A percentile compares a stretch with the other conserved stretches of the same genome.
phyloP scores from a whole-genome alignment of 768 basidiomycete species.

The Mycena floridula region DNA sequence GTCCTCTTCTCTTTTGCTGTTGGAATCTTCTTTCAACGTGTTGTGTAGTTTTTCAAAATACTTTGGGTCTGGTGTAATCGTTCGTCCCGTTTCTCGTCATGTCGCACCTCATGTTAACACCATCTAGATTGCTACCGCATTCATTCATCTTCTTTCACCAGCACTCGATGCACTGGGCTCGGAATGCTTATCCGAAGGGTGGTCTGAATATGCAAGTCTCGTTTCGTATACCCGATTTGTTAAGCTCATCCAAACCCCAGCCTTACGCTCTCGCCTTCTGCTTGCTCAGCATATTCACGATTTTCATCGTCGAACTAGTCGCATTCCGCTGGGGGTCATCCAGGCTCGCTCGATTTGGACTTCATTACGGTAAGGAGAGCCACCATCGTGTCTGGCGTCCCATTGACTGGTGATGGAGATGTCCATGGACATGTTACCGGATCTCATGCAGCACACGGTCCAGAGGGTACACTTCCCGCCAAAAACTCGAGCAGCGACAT shows the following conservation, averaged over 20 bases:
- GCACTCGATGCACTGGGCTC: conserved; percentile 67
- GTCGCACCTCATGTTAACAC: conserved; percentile 5
- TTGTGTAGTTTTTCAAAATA: conserved; percentile 70
- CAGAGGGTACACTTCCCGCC: conserved; percentile 32
- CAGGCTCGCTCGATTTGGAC: conserved; percentile 62
- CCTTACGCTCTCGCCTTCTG: conserved; percentile 80
- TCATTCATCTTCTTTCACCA: conserved; percentile 77
- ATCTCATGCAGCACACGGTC: conserved; percentile 64
- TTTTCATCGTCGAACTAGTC: conserved; percentile 81
- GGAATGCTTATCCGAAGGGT: conserved; percentile 61
- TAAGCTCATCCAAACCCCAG: conserved; percentile 30
- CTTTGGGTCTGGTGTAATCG: conserved; percentile 86
- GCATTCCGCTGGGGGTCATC: conserved; percentile 85
- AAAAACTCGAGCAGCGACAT: conserved; percentile 9
- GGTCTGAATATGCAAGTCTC: conserved; percentile 67
- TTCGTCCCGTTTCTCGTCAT: conserved; percentile 25
- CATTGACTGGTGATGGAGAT: conserved; percentile 30
- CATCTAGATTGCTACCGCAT: conserved; percentile 78
- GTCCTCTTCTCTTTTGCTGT: conserved; percentile 16
- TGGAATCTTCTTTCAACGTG: background rate
- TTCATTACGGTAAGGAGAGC: conserved; percentile 30
- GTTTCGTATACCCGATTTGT: background rate
- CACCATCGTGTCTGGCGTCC: background rate
- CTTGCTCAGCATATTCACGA: conserved; percentile 71
- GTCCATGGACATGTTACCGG: conserved; percentile 60